These are phyloP conservation scores for Pulveroboletus frians DNA, from an alignment of 768 basidiomycete species.

Conservation along the genomic window DNA sequence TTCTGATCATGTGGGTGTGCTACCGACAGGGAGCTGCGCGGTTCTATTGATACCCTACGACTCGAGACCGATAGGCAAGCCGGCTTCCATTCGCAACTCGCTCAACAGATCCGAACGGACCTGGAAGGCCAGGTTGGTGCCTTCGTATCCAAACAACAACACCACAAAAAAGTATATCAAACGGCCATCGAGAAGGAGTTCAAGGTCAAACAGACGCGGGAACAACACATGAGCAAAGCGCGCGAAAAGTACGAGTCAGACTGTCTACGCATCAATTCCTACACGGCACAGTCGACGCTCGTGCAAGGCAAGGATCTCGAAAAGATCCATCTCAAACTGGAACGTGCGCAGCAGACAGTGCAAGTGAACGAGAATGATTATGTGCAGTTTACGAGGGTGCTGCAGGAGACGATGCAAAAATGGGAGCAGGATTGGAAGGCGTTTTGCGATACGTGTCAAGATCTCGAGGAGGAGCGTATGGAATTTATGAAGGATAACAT, in stretches of 20 bases:
- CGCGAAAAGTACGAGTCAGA: slow-evolving; percentile 92
- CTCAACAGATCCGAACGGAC: slow-evolving; percentile 68
- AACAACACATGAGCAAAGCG: slow-evolving; percentile 80
- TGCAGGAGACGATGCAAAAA: slow-evolving; percentile 72
- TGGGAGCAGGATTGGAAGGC: slow-evolving; percentile 95
- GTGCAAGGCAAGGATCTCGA: slow-evolving; percentile 93
- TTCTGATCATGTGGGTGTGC: slow-evolving; percentile 6
- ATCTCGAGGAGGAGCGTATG: slow-evolving; percentile 91
- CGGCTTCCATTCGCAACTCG: slow-evolving; percentile 63
- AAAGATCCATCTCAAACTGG: slow-evolving; percentile 80
- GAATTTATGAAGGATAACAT: slow-evolving; percentile 93
- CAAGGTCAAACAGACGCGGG: slow-evolving; percentile 84
- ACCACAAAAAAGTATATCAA: slow-evolving; percentile 72
- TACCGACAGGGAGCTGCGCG: slow-evolving; percentile 65
- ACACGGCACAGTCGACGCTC: slow-evolving; percentile 85
- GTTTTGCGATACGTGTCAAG: slow-evolving; percentile 94
- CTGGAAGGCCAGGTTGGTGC: slow-evolving; percentile 61
- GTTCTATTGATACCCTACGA: slow-evolving; percentile 73
- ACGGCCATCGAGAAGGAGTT: slow-evolving; percentile 81
- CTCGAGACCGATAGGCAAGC: slow-evolving; percentile 83
- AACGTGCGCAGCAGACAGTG: slow-evolving; percentile 85
- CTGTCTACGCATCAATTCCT: slow-evolving; percentile 89
- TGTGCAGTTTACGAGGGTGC: slow-evolving; percentile 72
- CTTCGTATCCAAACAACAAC: slow-evolving; percentile 60
- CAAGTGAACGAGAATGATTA: slow-evolving; percentile 90